phyloP scores from a whole-genome alignment of 1,284 basidiomycete genomes.

The Cryptococcus wingfieldii region DNA sequence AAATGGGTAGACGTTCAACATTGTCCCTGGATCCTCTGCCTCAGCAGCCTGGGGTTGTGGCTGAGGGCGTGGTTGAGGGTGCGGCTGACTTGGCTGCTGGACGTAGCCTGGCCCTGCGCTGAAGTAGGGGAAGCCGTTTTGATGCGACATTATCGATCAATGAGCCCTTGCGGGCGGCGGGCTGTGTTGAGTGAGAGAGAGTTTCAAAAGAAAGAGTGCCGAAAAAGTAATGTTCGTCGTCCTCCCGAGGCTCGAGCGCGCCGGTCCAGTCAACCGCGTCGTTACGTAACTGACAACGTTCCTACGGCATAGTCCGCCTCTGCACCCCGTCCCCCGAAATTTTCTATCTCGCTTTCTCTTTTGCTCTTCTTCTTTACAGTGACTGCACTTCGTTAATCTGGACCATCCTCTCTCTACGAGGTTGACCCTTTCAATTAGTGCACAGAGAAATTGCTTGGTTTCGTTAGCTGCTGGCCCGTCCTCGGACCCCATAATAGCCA shows the following conservation, averaged over 20 bases:
- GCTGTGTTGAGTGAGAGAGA: neutral
- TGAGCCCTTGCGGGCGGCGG: neutral
- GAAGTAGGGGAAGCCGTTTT: no score
- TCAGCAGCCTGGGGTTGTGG: neutral
- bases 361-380: slow-evolving; percentile 13
- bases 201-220: neutral
- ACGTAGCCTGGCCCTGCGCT: no score
- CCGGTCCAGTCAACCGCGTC: no score
- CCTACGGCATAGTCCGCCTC: neutral
- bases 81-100: neutral
- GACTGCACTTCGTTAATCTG: slow-evolving; percentile 19
- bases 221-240: neutral
- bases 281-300: no score
- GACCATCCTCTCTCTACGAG: slow-evolving; percentile 4
- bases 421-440: slow-evolving; percentile 17
- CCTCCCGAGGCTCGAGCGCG: no score
- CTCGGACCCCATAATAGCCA: slow-evolving; percentile 26
- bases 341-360: slow-evolving; percentile 8
- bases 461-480: slow-evolving; percentile 38
- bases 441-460: slow-evolving; percentile 34
- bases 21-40: slow-evolving; percentile 26
- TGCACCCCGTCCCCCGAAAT: slow-evolving; percentile 5
- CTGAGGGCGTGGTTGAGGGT: neutral
- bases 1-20: slow-evolving; percentile 45
- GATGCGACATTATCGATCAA: neutral